Evolutionary conservation across 306 rosid genomes (phyloP).

Genomic region (Herpetospermum pedunculosum): DNA sequence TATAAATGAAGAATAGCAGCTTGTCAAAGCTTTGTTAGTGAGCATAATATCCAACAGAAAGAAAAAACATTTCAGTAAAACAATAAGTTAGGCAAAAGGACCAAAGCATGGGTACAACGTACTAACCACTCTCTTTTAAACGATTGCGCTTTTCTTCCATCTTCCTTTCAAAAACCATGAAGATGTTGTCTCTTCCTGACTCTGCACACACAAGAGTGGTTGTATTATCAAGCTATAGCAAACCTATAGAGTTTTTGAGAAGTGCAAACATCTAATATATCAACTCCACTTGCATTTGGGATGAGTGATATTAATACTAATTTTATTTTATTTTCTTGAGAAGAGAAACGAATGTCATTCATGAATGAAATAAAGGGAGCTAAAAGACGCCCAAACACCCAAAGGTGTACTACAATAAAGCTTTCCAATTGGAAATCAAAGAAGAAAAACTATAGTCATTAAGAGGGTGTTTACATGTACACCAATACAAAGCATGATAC

Average conservation of each 20-base stretch:
- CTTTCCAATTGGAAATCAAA: too few relatives aligned
- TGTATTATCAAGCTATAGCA: slow-evolving; percentile 23
- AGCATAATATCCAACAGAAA: slow-evolving; percentile 8
- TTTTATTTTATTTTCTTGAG: too few relatives aligned
- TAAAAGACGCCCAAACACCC: too few relatives aligned
- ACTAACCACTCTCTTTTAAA: slow-evolving; percentile 75
- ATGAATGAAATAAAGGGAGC: too few relatives aligned
- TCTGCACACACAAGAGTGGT: slow-evolving; percentile 49
- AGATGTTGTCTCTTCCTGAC: slow-evolving; percentile 56
- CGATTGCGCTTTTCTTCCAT: slow-evolving; percentile 71
- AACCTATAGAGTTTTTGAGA: slow-evolving; percentile 1
- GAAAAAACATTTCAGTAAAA: slow-evolving; percentile 17
- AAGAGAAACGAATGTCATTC: too few relatives aligned
- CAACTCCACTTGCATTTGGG: background rate
- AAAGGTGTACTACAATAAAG: too few relatives aligned
- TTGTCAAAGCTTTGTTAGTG: slow-evolving; percentile 6
- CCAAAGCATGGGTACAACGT: slow-evolving; percentile 12
- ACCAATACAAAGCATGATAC: too few relatives aligned
- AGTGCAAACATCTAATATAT: background rate
- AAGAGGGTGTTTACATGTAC: too few relatives aligned
- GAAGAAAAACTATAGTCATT: too few relatives aligned
- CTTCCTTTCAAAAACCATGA: slow-evolving; percentile 70
- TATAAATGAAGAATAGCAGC: background rate
- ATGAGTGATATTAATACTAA: background rate
- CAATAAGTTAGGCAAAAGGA: slow-evolving; percentile 7